phyloP scores from a whole-genome alignment of 176 grass and related monocot genomes.

The Phoenix roebelenii region DNA sequence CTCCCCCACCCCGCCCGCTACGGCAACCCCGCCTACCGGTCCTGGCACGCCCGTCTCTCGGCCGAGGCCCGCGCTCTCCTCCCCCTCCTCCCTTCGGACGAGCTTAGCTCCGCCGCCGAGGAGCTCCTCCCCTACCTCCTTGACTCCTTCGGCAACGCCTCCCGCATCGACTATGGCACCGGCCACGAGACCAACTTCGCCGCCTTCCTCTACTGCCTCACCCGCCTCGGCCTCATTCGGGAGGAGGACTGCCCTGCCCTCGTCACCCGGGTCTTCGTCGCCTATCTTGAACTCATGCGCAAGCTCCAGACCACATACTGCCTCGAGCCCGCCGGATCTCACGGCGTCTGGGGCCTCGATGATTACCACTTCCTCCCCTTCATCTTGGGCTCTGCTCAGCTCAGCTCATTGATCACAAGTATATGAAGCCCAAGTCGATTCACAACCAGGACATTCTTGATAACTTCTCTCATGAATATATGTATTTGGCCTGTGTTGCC shows the following conservation, averaged over 20 bases:
- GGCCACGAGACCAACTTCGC: conserved; percentile 88
- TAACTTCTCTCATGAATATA: conserved; percentile 70
- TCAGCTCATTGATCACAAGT: conserved; percentile 88
- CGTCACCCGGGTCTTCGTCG: conserved; percentile 45
- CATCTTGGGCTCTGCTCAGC: conserved; percentile 75
- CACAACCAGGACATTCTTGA: conserved; percentile 90
- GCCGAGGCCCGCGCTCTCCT: conserved; percentile 27
- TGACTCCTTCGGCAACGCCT: conserved; percentile 81
- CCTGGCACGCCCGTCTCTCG: conserved; percentile 64
- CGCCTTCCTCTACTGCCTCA: conserved; percentile 86
- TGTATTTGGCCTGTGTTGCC: conserved; percentile 61
- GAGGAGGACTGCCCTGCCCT: conserved; percentile 55
- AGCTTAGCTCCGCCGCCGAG: conserved; percentile 34
- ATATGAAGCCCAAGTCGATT: conserved; percentile 97
- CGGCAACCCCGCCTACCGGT: conserved; percentile 78
- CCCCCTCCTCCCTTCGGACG: conserved; percentile 24
- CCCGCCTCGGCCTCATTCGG: conserved; percentile 53
- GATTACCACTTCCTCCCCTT: conserved; percentile 89
- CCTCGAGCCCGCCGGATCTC: conserved; percentile 85
- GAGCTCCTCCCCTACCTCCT: conserved; percentile 82
- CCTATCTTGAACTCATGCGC: conserved; percentile 69
- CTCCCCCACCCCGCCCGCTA: conserved; percentile 63
- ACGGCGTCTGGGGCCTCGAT: conserved; percentile 75
- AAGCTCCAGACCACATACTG: conserved; percentile 68
- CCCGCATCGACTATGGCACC: conserved; percentile 72